Percentiles rank a stretch among this genome's conserved stretches.
Conservation (phyloP, 1,139 yeast genomes). For the Scheffersomyces illinoinensis region DNA sequence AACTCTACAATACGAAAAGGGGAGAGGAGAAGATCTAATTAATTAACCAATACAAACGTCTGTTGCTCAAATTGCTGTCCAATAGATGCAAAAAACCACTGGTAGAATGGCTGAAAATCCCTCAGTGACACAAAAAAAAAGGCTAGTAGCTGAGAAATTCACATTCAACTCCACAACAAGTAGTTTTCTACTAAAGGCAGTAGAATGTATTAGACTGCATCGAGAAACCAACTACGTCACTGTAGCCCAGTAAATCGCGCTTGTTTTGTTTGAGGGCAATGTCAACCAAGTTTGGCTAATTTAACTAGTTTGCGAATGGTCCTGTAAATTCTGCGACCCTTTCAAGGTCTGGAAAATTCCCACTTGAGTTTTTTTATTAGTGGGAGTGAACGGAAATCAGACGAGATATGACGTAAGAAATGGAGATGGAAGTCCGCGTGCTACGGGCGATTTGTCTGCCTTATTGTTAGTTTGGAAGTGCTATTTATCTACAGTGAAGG, state of each 20-base stretch:
- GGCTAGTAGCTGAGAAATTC: neutral
- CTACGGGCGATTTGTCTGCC: neutral
- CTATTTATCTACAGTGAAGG: neutral
- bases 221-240: neutral
- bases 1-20: neutral
- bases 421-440: neutral
- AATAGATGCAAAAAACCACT: neutral
- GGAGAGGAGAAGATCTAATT: neutral
- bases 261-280: neutral
- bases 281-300: neutral
- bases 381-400: neutral
- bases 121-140: neutral
- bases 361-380: neutral
- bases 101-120: neutral
- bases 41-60: neutral
- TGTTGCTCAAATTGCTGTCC: neutral
- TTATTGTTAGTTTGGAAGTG: neutral
- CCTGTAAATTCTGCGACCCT: neutral
- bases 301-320: neutral
- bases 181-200: neutral
- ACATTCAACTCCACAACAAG: neutral
- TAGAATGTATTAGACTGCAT: neutral
- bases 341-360: neutral
- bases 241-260: neutral
- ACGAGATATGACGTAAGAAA: neutral